A percentile compares a stretch with the other conserved stretches of the same genome.
phyloP scores from a whole-genome alignment of 495 filamentous ascomycete species.

The Xylaria longipes region DNA sequence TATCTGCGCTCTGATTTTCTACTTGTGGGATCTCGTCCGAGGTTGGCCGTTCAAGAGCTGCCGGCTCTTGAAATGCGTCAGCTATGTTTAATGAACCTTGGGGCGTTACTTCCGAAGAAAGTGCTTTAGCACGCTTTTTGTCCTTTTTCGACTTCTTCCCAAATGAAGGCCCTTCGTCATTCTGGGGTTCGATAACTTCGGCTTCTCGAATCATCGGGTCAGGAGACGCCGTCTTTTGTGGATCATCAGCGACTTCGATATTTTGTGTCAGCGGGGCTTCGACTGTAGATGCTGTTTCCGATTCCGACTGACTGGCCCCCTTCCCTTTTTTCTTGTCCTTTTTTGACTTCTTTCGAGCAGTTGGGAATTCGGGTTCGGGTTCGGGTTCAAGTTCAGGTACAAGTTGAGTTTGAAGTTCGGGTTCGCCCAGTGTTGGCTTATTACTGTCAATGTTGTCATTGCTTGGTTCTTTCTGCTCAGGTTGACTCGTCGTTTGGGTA shows the following conservation, averaged over 20 bases:
- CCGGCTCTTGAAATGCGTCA: constrained; percentile 44
- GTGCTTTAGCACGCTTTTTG: constrained; percentile 44
- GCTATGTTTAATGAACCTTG: neutral
- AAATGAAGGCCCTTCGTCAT: constrained; percentile 38
- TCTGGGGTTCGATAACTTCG: constrained; percentile 33
- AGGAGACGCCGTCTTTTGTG: constrained; percentile 36
- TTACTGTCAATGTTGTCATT: constrained; percentile 16
- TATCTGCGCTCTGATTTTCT: constrained; percentile 34
- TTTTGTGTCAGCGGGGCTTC: constrained; percentile 36
- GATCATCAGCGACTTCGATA: constrained; percentile 34
- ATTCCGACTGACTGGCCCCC: constrained; percentile 32
- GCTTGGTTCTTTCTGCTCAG: constrained; percentile 39
- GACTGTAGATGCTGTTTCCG: constrained; percentile 28
- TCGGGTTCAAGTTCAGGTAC: constrained; percentile 28
- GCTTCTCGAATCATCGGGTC: constrained; percentile 41
- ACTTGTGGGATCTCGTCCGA: constrained; percentile 41
- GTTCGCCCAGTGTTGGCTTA: neutral
- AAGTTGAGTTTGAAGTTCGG: constrained; percentile 15
- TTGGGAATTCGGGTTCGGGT: constrained; percentile 21
- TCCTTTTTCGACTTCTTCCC: constrained; percentile 52
- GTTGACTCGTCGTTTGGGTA: neutral
- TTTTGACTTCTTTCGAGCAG: constrained; percentile 34
- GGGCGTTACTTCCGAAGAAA: neutral
- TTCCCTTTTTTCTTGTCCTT: constrained; percentile 46
- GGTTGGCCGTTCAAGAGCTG: constrained; percentile 31